Conservation (phyloP, 805 yeast species). For the Ogataea paradorogensis region DNA sequence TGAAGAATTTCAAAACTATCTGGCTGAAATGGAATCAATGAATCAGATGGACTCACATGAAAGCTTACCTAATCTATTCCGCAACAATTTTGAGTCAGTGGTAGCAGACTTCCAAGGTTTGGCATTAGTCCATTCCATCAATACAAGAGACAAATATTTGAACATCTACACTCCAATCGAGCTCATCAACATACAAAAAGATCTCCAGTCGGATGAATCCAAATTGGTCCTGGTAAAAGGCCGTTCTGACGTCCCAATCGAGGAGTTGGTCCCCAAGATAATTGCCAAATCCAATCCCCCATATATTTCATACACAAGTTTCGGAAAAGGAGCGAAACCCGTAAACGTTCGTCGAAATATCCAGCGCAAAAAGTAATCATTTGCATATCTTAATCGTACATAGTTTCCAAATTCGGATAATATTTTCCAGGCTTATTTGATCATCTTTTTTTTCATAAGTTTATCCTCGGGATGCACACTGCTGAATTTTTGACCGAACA, state of each 20-base stretch:
- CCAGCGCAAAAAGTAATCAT: slow-evolving; percentile 28
- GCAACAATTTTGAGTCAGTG: slow-evolving; percentile 16
- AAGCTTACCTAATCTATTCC: slow-evolving; percentile 28
- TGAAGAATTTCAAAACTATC: slow-evolving; percentile 19
- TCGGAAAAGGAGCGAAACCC: slow-evolving; percentile 46
- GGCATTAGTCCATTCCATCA: slow-evolving; percentile 66
- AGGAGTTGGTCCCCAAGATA: slow-evolving; percentile 33
- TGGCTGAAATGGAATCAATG: slow-evolving; percentile 16
- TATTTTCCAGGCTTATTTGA: not conserved
- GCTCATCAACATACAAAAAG: slow-evolving; percentile 10
- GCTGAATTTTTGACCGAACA: slow-evolving; percentile 66
- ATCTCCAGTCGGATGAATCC: slow-evolving; percentile 23
- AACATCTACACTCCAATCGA: slow-evolving; percentile 56
- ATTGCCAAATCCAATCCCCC: slow-evolving; percentile 28
- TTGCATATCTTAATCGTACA: not conserved
- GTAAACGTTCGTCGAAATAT: slow-evolving; percentile 49
- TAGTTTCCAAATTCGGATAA: not conserved
- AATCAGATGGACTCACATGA: not conserved
- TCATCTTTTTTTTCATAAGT: not conserved
- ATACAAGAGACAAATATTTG: slow-evolving; percentile 36
- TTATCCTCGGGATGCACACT: slow-evolving; percentile 4
- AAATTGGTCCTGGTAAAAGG: slow-evolving; percentile 53
- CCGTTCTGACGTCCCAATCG: slow-evolving; percentile 61
- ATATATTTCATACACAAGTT: slow-evolving; percentile 38
- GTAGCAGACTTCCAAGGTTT: slow-evolving; percentile 43